Conservation (phyloP, 169 alveolate genomes). For the Condylostoma magnum region DNA sequence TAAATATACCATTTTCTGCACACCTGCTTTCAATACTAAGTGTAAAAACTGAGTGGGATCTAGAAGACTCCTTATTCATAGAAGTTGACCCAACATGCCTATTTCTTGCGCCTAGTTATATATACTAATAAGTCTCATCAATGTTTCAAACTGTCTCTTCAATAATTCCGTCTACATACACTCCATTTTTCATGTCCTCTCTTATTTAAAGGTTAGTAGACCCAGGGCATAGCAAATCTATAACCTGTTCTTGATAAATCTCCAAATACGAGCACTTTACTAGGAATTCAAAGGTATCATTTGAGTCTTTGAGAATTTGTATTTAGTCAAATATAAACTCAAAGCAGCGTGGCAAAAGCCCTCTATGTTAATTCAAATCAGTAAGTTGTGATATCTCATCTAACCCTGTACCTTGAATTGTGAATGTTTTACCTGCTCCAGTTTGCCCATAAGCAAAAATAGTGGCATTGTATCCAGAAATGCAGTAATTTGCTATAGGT, state of each 20-base stretch:
- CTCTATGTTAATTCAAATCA: conserved; percentile 30
- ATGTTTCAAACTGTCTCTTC: conserved; percentile 63
- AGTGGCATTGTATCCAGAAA: conserved; percentile 58
- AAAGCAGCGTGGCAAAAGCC: conserved; percentile 57
- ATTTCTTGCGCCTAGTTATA: conserved; percentile 70
- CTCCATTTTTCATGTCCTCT: conserved; percentile 76
- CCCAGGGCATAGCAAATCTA: conserved; percentile 68
- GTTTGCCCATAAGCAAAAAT: conserved; percentile 71
- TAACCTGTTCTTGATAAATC: conserved; percentile 81
- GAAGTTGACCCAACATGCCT: conserved; percentile 77
- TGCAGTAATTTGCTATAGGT: conserved; percentile 38
- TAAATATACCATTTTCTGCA: background rate
- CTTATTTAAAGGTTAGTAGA: conserved; percentile 62
- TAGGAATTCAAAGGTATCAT: conserved; percentile 17
- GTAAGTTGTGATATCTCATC: conserved; percentile 8
- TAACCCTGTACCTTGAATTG: conserved; percentile 54
- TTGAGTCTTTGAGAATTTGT: background rate
- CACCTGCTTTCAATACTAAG: conserved; percentile 47
- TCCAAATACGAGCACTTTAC: conserved; percentile 64
- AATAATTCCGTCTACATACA: conserved; percentile 74
- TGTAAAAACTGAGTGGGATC: conserved; percentile 79
- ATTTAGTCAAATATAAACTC: conserved; percentile 51
- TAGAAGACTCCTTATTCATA: conserved; percentile 75
- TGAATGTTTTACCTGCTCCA: conserved; percentile 72
- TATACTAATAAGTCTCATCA: conserved; percentile 49